Percentiles rank a stretch among this genome's conserved stretches.
These are phyloP conservation scores for Zychaea mexicana DNA, from an alignment of 371 early-diverging fungal genomes.

Conservation along the genomic window DNA sequence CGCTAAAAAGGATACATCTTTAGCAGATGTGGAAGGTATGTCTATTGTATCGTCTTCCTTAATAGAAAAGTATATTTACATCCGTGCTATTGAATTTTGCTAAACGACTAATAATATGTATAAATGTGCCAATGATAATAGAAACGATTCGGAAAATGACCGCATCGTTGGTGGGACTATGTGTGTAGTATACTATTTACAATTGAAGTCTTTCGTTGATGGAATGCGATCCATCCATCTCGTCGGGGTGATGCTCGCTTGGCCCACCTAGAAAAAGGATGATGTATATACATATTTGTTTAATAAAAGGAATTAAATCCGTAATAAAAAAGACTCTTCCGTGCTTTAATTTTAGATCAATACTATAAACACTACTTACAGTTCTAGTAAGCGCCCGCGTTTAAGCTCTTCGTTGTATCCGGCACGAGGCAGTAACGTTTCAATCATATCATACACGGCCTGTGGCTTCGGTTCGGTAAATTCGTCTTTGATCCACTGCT, in stretches of 20 bases:
- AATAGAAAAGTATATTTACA: neutral
- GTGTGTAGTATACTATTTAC: slow-evolving; percentile 23
- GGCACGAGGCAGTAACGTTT: slow-evolving; percentile 62
- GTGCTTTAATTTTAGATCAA: neutral
- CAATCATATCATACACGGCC: slow-evolving; percentile 65
- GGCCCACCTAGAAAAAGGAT: slow-evolving; percentile 36
- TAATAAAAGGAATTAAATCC: neutral
- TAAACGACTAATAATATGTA: neutral
- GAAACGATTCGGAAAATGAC: slow-evolving; percentile 41
- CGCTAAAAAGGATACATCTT: slow-evolving; percentile 59
- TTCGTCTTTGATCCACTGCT: slow-evolving; percentile 57
- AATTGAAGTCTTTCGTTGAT: slow-evolving; percentile 43
- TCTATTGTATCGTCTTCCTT: neutral
- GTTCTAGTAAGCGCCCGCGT: slow-evolving; percentile 56
- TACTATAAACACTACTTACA: slow-evolving; percentile 35
- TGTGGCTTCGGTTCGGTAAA: slow-evolving; percentile 63
- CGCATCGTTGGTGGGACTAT: slow-evolving; percentile 28
- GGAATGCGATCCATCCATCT: slow-evolving; percentile 64
- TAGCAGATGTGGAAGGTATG: slow-evolving; percentile 58
- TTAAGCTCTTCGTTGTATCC: slow-evolving; percentile 39
- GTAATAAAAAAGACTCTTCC: neutral
- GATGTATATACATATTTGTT: neutral
- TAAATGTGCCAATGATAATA: slow-evolving; percentile 13
- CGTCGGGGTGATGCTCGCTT: slow-evolving; percentile 41
- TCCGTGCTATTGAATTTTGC: neutral